Base-by-base conservation (phyloP, 2,329 filamentous ascomycete genomes). In the Sclerotinia subarctica region DNA sequence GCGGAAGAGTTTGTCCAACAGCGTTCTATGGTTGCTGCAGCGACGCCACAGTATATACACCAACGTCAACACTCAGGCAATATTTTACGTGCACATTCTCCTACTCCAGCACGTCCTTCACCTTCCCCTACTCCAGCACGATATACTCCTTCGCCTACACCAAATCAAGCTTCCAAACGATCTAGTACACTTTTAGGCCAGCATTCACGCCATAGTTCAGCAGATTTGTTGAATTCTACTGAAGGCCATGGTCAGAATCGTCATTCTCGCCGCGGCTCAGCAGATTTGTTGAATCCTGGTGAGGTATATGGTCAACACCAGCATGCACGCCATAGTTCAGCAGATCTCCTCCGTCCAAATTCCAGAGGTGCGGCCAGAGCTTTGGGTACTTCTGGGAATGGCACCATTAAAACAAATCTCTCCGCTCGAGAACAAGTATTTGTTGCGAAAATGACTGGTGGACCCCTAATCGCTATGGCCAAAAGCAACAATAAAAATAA, bases 351-450 rank as follows among this genome's bases (percentile, higher is more conserved):
- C 3, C 82, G 85, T 0, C 85, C 88, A 2, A 80, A 80, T 63
- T 92, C 90, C 17, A 85, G 87, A 56, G 86, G 86, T 15, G 83
- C 88, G 13, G 82, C 81, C 52, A 77, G 79, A 46, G 58, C 70
- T 49, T 69, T 77, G n/a, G 72, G 70, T 13, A 70, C 73, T 26
- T 71, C 70, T 32, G 73, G 72, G 8, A 70, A 67, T 68, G 81
- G 81, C 60, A 83, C 87, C 71, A 79, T 84, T 32, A 83, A 85
- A 11, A 79, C 81, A 0, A 86, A 89, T 68, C 82, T 97, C n/a
- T 93, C 91, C 26, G 93, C 93, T 24, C 87, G 90, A 21, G 93
- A 97, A 78, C 93, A 96, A 77, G 92, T 96, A 79, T 90, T 96
- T 73, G 85, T 96, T n/a, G 91, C 93, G 13, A 87, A 91, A 49